Evolutionary conservation across 306 rosid species (phyloP), one percentile per base, ranked within the genome.

Genomic region (Pachyrhizus erosus): DNA sequence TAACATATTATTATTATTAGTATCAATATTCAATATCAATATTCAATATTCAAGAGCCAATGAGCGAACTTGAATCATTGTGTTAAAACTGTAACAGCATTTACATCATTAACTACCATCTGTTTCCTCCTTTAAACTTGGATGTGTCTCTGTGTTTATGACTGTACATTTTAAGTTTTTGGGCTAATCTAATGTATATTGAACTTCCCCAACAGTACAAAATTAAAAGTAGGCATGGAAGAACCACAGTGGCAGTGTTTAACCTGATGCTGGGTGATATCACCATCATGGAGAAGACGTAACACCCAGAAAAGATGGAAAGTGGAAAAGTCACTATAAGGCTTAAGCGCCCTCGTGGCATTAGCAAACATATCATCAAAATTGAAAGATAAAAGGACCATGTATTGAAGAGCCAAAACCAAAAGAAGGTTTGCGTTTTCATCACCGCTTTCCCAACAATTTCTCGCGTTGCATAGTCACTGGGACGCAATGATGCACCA

Each of bases 291-390:
- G 84, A 48, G 21, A 61, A 64, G 2, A 81, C 67, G 23, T 81
- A 81, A 69, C 84, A 81, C 2, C 57, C 64, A 64, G 75, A 64
- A 51, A 62, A 73, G 0, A 81, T 37, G 23, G 4, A 9, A 5
- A 81, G 80, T 12, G 84, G 84, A 10, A 64, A 3, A 11, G 68
- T 20, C 2, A 81, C 57, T 12, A 81, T 10, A 23, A 73, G 58
- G 15, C 84, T 81, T 13, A 81, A 20, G 12, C 79, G 65, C 54
- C 84, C 84, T 33, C 84, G 55, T 2, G 84, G 84, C 80, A 81
- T 61, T 2, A 81, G 68, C 4, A 73, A 64, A 62, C 68, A 81
- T 39, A 81, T 81, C 80, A 81, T 73, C 67, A 73, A 33, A 73
- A 73, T 49, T 7, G 84, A 81, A 14, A 48, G 42, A 7, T 31